Percentiles rank a stretch among this genome's conserved stretches.
phyloP scores from a whole-genome alignment of 1,139 yeast species.

The Lodderomyces beijingensis region DNA sequence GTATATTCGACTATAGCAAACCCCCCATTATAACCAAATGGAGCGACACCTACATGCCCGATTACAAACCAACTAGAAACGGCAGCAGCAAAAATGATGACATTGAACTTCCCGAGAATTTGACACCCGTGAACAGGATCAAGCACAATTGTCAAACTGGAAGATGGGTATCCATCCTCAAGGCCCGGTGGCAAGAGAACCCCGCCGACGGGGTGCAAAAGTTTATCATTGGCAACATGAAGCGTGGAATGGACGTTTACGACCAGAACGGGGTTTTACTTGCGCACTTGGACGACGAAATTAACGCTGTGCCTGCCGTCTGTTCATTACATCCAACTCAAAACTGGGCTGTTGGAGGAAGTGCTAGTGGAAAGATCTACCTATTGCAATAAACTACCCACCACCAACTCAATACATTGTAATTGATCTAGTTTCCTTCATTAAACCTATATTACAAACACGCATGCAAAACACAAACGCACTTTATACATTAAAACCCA shows the following conservation, averaged over 20 bases:
- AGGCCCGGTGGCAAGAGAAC: slow-evolving; percentile 72
- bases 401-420: no score
- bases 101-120: slow-evolving; percentile 22
- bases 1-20: slow-evolving; percentile 39
- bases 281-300: slow-evolving; percentile 62
- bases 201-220: slow-evolving; percentile 76
- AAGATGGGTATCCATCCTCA: slow-evolving; percentile 89
- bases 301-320: slow-evolving; percentile 93
- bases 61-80: slow-evolving; percentile 11
- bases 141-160: slow-evolving; percentile 95
- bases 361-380: slow-evolving; percentile 89
- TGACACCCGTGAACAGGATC: slow-evolving; percentile 57
- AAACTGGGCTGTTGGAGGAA: slow-evolving; percentile 91
- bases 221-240: slow-evolving; percentile 91
- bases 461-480: neutral
- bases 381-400: slow-evolving; percentile 41
- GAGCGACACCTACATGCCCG: slow-evolving; percentile 18
- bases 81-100: slow-evolving; percentile 17
- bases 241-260: slow-evolving; percentile 76
- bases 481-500: no score
- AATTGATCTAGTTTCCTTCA: no score
- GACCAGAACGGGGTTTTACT: slow-evolving; percentile 70
- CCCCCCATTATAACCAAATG: slow-evolving; percentile 25
- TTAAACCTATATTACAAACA: slow-evolving; percentile 1
- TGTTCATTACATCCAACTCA: slow-evolving; percentile 74